A percentile compares a stretch with the other conserved stretches of the same genome.
Conservation (phyloP, 2,329 filamentous ascomycete species). For the Phyllosticta ampelicida region DNA sequence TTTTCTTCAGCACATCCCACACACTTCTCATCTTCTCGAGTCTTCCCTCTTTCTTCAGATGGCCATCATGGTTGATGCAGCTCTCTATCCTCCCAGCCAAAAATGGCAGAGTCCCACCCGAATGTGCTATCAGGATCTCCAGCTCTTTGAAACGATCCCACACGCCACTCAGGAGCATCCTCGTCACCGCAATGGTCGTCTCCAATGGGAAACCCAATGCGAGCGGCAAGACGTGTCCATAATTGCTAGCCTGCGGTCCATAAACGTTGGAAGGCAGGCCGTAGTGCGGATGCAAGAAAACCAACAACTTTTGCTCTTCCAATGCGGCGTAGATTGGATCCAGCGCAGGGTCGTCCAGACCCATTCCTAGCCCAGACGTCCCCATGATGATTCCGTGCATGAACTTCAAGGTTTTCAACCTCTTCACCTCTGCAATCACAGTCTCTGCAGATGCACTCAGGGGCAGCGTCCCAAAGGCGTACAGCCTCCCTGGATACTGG, state of each 20-base stretch:
- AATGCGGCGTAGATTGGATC: slow-evolving; percentile 63
- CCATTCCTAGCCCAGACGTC: slow-evolving; percentile 64
- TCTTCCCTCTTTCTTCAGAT: slow-evolving; percentile 55
- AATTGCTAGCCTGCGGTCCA: slow-evolving; percentile 60
- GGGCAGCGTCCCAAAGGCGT: slow-evolving; percentile 74
- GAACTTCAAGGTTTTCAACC: slow-evolving; percentile 51
- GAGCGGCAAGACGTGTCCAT: slow-evolving; percentile 78
- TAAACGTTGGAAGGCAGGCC: slow-evolving; percentile 73
- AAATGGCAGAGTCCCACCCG: slow-evolving; percentile 80
- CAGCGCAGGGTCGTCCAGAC: slow-evolving; percentile 66
- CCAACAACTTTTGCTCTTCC: slow-evolving; percentile 50
- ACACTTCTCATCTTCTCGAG: slow-evolving; percentile 45
- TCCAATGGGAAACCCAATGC: slow-evolving; percentile 85
- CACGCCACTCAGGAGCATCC: slow-evolving; percentile 79
- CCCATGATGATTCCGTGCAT: slow-evolving; percentile 83
- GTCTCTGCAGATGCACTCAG: slow-evolving; percentile 53
- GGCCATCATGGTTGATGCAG: slow-evolving; percentile 72
- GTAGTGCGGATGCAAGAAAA: slow-evolving; percentile 90
- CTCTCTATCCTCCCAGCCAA: slow-evolving; percentile 80
- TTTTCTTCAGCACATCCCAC: slow-evolving; percentile 58
- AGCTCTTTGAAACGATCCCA: slow-evolving; percentile 65
- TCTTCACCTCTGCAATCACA: slow-evolving; percentile 54
- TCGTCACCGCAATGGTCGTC: slow-evolving; percentile 78
- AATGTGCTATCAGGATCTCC: slow-evolving; percentile 72
- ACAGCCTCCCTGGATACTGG: slow-evolving; percentile 56